These are phyloP conservation scores for Saitozyma podzolica DNA, from an alignment of 768 basidiomycete species.

Conservation along the genomic window DNA sequence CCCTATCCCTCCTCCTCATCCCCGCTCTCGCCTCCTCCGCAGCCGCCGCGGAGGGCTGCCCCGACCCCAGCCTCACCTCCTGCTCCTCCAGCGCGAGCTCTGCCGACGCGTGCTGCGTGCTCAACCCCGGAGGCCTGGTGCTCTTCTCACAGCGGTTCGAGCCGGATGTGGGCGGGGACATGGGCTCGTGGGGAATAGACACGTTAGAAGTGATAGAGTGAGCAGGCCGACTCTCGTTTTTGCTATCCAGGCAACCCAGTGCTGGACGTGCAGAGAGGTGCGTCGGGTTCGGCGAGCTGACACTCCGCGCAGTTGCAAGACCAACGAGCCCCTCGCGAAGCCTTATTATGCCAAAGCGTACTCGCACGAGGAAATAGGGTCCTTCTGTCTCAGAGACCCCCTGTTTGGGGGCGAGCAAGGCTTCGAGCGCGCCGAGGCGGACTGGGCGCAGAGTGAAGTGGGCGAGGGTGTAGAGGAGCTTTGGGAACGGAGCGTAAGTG, in stretches of 20 bases:
- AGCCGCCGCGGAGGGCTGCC: background rate
- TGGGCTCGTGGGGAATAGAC: constrained; percentile 50
- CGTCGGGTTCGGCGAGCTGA: background rate
- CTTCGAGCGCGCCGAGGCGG: constrained; percentile 34
- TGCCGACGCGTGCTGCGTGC: constrained; percentile 39
- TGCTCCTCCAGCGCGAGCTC: constrained; percentile 16
- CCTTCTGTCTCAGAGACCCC: constrained; percentile 33
- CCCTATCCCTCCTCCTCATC: background rate
- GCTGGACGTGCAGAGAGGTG: background rate
- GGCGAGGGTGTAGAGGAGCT: constrained; percentile 52
- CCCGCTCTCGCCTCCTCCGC: background rate
- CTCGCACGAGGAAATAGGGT: constrained; percentile 44
- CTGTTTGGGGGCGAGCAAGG: constrained; percentile 34
- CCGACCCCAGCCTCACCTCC: constrained; percentile 7
- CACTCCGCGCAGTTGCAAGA: constrained; percentile 22
- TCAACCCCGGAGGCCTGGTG: constrained; percentile 44
- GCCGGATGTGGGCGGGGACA: constrained; percentile 44
- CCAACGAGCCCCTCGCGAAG: constrained; percentile 7
- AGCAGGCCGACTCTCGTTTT: constrained; percentile 2
- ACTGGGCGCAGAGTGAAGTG: constrained; percentile 51
- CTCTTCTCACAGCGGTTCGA: constrained; percentile 48
- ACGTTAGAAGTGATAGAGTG: constrained; percentile 46
- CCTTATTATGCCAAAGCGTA: constrained; percentile 25
- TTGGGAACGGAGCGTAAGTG: constrained; percentile 46
- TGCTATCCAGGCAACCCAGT: background rate